Percentiles rank a stretch among this genome's conserved stretches.
Conservation (phyloP, 768 basidiomycete genomes). For the Amanita rubescens region DNA sequence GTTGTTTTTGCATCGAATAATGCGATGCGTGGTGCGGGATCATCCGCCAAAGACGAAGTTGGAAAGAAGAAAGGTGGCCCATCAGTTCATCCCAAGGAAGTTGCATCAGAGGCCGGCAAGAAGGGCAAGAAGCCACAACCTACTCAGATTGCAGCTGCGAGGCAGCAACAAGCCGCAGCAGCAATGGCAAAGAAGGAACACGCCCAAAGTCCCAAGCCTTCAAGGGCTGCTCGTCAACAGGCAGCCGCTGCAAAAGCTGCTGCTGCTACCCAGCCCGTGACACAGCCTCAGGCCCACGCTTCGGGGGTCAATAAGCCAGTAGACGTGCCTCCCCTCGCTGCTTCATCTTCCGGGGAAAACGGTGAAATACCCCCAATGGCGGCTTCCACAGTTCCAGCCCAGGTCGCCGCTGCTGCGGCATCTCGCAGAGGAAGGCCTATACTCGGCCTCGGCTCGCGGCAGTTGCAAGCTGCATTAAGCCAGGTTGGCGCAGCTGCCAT, state of each 20-base stretch:
- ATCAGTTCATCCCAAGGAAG: conserved; percentile 3
- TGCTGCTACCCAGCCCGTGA: conserved; percentile 7
- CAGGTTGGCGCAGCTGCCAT: conserved; percentile 47
- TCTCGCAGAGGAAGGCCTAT: conserved; percentile 46
- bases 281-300: conserved; percentile 2
- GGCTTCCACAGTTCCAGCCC: conserved; percentile 13
- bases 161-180: conserved; percentile 1
- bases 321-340: conserved; percentile 10
- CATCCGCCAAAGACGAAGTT: conserved; percentile 9
- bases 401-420: conserved; percentile 16
- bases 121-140: conserved; percentile 7
- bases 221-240: conserved; percentile 3
- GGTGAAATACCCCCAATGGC: conserved; percentile 1
- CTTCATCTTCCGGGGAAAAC: conserved; percentile 5
- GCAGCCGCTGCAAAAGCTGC: conserved; percentile 3
- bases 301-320: background rate
- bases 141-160: background rate
- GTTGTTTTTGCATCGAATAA: conserved; percentile 16
- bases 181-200: background rate
- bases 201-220: background rate
- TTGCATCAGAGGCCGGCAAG: background rate
- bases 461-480: conserved; percentile 67
- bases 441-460: conserved; percentile 55
- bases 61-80: conserved; percentile 22
- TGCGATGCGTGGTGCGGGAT: conserved; percentile 11